Evolutionary conservation across 2,329 filamentous ascomycete species (phyloP).

Genomic region (Ustulina deusta): DNA sequence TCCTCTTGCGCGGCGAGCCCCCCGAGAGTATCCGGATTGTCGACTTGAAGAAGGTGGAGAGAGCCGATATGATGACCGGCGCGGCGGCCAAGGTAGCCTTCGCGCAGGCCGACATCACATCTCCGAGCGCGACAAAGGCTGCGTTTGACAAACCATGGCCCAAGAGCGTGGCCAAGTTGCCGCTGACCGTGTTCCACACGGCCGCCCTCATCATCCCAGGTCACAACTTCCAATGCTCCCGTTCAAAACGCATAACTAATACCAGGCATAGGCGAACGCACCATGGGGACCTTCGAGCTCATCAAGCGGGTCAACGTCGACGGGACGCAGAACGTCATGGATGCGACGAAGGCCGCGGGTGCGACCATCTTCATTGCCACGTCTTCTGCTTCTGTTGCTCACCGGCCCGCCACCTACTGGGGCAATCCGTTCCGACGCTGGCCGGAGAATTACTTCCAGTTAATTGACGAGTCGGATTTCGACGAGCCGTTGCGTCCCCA

Average conservation of each 20-base stretch:
- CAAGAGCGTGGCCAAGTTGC: constrained; percentile 52
- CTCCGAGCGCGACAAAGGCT: constrained; percentile 51
- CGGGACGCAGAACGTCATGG: constrained; percentile 60
- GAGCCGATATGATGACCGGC: constrained; percentile 55
- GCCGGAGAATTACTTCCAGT: constrained; percentile 56
- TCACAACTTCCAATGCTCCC: background rate
- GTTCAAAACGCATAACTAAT: background rate
- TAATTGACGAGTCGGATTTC: constrained; percentile 57
- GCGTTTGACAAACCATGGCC: constrained; percentile 61
- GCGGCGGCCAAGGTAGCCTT: constrained; percentile 53
- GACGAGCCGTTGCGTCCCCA: constrained; percentile 53
- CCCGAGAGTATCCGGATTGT: constrained; percentile 61
- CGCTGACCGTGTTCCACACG: constrained; percentile 63
- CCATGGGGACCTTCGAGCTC: constrained; percentile 54
- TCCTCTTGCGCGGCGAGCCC: constrained; percentile 60
- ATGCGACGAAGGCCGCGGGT: constrained; percentile 56
- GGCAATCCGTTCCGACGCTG: constrained; percentile 55
- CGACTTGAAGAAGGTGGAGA: constrained; percentile 58
- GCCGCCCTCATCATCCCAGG: constrained; percentile 60
- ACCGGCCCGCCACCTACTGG: constrained; percentile 54
- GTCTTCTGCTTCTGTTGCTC: constrained; percentile 58
- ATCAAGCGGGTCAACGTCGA: constrained; percentile 59
- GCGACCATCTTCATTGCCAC: constrained; percentile 61
- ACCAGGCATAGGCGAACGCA: constrained; percentile 53
- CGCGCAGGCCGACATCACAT: constrained; percentile 59